Conservation (phyloP, 345 rosid species). For the Eucalyptus leucophloia region DNA sequence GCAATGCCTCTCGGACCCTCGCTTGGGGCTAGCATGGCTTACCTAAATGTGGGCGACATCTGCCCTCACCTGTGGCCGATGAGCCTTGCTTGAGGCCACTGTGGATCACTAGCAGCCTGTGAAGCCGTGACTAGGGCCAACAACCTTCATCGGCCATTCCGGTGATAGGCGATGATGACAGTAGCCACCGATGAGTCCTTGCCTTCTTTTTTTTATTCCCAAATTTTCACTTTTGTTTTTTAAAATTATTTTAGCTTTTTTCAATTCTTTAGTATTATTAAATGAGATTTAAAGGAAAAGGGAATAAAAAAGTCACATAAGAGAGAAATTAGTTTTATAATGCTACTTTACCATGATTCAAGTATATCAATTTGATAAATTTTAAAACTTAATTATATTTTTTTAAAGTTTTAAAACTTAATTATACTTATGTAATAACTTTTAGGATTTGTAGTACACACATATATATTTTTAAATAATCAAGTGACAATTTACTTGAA, state of each 20-base stretch:
- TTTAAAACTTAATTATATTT: fast-evolving
- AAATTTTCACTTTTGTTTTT: too few species aligned
- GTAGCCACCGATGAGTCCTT: fast-evolving
- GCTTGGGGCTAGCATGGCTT: too few species aligned
- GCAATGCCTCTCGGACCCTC: fast-evolving
- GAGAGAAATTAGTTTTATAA: too few species aligned
- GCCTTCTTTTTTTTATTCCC: fast-evolving
- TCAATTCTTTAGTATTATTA: too few species aligned
- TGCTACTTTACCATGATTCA: fast-evolving
- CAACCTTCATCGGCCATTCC: fast-evolving
- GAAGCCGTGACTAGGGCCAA: too few species aligned
- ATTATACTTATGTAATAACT: fast-evolving
- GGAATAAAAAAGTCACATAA: too few species aligned
- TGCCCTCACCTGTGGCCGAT: fast-evolving
- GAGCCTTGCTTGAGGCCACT: fast-evolving
- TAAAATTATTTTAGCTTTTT: too few species aligned
- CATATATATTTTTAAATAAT: neutral
- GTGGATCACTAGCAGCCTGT: fast-evolving
- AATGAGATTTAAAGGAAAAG: too few species aligned
- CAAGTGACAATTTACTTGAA: neutral
- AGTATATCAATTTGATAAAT: too few species aligned
- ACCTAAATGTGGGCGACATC: fast-evolving
- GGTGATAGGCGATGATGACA: fast-evolving
- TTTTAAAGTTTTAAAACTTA: fast-evolving
- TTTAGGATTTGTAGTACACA: too few species aligned